phyloP scores from a whole-genome alignment of 306 rosid genomes.

The Pterocarpus santalinus region DNA sequence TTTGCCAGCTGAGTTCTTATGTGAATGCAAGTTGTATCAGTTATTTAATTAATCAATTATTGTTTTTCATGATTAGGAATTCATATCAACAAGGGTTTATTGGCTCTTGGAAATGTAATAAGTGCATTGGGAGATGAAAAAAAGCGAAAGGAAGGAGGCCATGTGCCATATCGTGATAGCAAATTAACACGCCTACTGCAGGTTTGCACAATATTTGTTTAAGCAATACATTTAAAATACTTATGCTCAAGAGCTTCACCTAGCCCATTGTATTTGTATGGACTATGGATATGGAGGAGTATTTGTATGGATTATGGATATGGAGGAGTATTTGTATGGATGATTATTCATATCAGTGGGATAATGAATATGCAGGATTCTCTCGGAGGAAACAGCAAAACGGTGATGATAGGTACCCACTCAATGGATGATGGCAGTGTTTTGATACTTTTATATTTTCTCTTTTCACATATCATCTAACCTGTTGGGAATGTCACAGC shows the following conservation, averaged over 20 bases:
- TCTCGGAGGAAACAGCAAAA: conserved; percentile 98
- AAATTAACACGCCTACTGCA: conserved; percentile 92
- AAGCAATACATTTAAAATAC: background rate
- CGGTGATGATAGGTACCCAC: conserved; percentile 93
- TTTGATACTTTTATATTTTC: conserved; percentile 31
- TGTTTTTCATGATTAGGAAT: conserved; percentile 66
- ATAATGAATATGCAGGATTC: conserved; percentile 79
- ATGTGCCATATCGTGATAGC: conserved; percentile 98
- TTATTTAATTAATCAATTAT: conserved; percentile 11
- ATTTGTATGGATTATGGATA: too few species aligned
- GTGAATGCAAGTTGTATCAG: conserved; percentile 22
- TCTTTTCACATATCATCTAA: background rate
- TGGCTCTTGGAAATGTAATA: conserved; percentile 96
- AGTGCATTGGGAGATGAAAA: conserved; percentile 98
- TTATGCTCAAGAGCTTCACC: background rate
- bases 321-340: background rate
- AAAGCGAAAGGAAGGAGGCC: conserved; percentile 96
- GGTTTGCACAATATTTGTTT: conserved; percentile 55
- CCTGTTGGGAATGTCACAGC: conserved; percentile 59
- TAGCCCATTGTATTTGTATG: conserved; percentile 1
- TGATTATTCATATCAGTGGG: conserved; percentile 12
- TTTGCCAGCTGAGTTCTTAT: conserved; percentile 31
- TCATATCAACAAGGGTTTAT: conserved; percentile 94
- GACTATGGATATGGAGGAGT: too few species aligned
- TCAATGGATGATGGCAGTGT: background rate